Evolutionary conservation across 768 basidiomycete species (phyloP).

Genomic region (Neoboletus magnificus): DNA sequence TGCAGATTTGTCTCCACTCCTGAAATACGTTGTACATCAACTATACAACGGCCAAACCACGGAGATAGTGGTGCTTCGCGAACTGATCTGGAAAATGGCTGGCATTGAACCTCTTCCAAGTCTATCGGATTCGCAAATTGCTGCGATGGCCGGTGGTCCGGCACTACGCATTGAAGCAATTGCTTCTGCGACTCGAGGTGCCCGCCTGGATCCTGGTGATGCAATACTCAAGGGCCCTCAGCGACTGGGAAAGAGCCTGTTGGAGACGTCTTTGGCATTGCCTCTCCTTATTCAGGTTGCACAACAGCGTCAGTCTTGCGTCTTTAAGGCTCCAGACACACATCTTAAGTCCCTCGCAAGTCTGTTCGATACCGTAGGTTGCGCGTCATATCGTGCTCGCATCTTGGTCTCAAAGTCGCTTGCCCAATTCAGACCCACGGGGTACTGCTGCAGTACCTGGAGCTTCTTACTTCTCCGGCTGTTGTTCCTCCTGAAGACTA

Average conservation of each 20-base stretch:
- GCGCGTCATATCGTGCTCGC: slow-evolving; percentile 11
- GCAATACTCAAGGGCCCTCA: slow-evolving; percentile 61
- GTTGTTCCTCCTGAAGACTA: slow-evolving; percentile 72
- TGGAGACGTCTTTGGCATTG: slow-evolving; percentile 74
- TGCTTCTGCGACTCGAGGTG: slow-evolving; percentile 74
- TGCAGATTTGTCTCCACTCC: slow-evolving; percentile 76
- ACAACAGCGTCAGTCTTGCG: slow-evolving; percentile 84
- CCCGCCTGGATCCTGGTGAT: slow-evolving; percentile 65
- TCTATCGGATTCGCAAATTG: slow-evolving; percentile 82
- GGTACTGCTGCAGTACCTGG: slow-evolving; percentile 88
- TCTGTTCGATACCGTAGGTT: slow-evolving; percentile 83
- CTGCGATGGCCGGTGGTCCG: slow-evolving; percentile 89
- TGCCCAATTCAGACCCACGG: slow-evolving; percentile 70
- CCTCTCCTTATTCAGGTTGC: slow-evolving; percentile 91
- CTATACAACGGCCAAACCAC: slow-evolving; percentile 78
- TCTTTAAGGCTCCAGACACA: slow-evolving; percentile 68
- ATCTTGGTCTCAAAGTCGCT: slow-evolving; percentile 21
- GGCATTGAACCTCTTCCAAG: slow-evolving; percentile 89
- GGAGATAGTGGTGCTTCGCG: slow-evolving; percentile 88
- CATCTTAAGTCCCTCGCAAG: slow-evolving; percentile 84
- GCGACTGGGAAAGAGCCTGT: slow-evolving; percentile 59
- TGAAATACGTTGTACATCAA: slow-evolving; percentile 91
- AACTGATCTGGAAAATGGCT: slow-evolving; percentile 93
- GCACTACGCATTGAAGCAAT: slow-evolving; percentile 84
- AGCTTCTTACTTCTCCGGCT: slow-evolving; percentile 73